Evolutionary conservation across 306 rosid genomes (phyloP).

Genomic region (Cucurbita moschata): DNA sequence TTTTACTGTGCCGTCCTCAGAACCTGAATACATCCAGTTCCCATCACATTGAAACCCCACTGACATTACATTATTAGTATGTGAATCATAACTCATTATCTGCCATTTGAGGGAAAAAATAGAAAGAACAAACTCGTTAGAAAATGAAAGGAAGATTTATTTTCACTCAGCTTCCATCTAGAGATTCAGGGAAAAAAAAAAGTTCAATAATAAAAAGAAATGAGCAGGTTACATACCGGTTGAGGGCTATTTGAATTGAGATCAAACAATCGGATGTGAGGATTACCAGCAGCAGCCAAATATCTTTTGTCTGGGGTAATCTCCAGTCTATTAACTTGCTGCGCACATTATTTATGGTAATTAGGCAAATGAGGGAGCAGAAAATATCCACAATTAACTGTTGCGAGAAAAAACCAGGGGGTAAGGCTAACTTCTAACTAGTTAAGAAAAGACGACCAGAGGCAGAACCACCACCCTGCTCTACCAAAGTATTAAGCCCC

Average conservation of each 20-base stretch:
- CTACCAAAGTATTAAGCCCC: neutral
- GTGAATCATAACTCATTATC: slow-evolving; percentile 95
- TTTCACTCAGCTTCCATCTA: neutral
- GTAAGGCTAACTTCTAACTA: neutral
- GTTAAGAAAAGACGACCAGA: neutral
- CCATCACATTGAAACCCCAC: slow-evolving; percentile 99
- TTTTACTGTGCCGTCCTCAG: slow-evolving; percentile 98
- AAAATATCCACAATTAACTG: slow-evolving; percentile 3
- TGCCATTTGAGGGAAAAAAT: slow-evolving; percentile 11
- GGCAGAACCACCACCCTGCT: neutral
- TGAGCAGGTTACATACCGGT: slow-evolving; percentile 43
- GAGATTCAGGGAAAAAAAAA: neutral
- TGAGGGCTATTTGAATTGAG: slow-evolving; percentile 83
- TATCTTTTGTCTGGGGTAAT: slow-evolving; percentile 88
- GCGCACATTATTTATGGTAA: slow-evolving; percentile 10
- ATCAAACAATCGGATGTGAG: slow-evolving; percentile 91
- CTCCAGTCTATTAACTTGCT: slow-evolving; percentile 96
- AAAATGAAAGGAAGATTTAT: neutral
- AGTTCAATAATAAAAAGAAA: neutral
- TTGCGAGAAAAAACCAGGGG: neutral
- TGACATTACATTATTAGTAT: slow-evolving; percentile 91
- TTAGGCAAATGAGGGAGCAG: slow-evolving; percentile 2
- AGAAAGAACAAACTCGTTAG: slow-evolving; percentile 9
- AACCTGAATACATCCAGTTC: slow-evolving; percentile 99
- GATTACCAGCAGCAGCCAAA: slow-evolving; percentile 98